phyloP scores from a whole-genome alignment of 2,329 filamentous ascomycete genomes.

The Verticillium nubilum region DNA sequence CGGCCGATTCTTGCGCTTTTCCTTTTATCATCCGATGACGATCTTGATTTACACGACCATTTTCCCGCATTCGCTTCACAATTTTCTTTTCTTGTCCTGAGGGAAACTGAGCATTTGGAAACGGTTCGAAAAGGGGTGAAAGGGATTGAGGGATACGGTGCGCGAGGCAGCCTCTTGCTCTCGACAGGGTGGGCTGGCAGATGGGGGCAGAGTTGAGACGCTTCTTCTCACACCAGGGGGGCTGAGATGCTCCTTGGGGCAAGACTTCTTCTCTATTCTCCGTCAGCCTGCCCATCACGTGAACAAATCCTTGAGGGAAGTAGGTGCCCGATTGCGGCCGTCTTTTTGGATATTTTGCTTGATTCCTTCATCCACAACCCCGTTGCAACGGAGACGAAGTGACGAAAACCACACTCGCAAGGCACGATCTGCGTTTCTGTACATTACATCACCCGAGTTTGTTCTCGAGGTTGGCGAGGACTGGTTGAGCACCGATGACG shows the following conservation, averaged over 20 bases:
- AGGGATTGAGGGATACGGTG: neutral
- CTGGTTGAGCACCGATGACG: neutral
- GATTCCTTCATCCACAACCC: neutral
- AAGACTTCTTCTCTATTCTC: neutral
- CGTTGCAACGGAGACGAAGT: conserved; percentile 3
- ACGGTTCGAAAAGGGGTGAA: neutral
- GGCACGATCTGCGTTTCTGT: neutral
- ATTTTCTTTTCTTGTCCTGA: neutral
- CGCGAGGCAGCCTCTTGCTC: neutral
- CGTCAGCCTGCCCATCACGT: neutral
- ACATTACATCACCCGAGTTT: neutral
- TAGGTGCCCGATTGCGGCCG: neutral
- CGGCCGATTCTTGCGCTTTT: neutral
- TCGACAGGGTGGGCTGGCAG: neutral
- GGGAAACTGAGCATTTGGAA: neutral
- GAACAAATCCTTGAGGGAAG: neutral
- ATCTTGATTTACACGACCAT: neutral
- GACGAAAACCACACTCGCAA: neutral
- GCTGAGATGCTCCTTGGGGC: neutral
- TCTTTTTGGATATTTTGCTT: neutral
- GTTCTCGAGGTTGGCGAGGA: neutral
- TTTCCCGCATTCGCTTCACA: neutral
- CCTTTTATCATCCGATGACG: neutral
- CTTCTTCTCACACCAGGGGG: too few species aligned
- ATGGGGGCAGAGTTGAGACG: neutral